Percentiles rank a stretch among this genome's conserved stretches.
phyloP scores from a whole-genome alignment of 768 basidiomycete species.

The Kwoniella heveanensis region DNA sequence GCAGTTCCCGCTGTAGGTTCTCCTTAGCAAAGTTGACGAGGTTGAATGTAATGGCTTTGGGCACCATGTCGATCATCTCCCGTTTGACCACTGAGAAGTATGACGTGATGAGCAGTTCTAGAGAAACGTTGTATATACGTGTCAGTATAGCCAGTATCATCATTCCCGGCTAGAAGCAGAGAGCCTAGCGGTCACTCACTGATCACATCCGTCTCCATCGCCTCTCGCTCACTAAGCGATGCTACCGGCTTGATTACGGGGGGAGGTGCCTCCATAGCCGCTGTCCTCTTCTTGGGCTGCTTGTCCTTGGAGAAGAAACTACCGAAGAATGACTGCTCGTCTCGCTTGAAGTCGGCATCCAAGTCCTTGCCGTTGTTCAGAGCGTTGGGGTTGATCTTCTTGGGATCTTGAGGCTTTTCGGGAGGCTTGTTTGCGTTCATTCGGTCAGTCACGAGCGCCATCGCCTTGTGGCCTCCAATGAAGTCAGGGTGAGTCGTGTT shows the following conservation, averaged over 20 bases:
- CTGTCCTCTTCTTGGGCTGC: constrained; percentile 55
- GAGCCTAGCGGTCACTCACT: no score
- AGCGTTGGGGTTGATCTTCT: constrained; percentile 67
- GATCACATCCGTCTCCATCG: constrained; percentile 99
- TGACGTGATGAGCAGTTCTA: constrained; percentile 91
- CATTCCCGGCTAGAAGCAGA: no score
- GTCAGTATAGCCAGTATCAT: no score
- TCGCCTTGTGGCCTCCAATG: constrained; percentile 93
- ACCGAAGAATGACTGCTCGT: constrained; percentile 89
- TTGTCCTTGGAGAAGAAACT: constrained; percentile 78
- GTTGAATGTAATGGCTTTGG: constrained; percentile 88
- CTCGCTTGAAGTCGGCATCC: constrained; percentile 84
- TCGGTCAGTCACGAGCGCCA: constrained; percentile 72
- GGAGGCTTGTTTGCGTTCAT: constrained; percentile 76
- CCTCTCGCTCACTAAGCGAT: constrained; percentile 88
- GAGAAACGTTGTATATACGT: no score
- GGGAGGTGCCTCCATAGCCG: constrained; percentile 70
- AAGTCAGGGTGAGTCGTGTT: constrained; percentile 99
- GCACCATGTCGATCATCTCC: constrained; percentile 99
- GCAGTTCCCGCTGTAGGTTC: constrained; percentile 85
- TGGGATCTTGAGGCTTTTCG: constrained; percentile 68
- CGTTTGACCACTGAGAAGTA: constrained; percentile 95
- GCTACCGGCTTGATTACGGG: constrained; percentile 83
- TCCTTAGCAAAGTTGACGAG: constrained; percentile 93
- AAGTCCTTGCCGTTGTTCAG: constrained; percentile 94